These are phyloP conservation scores for Malassezia japonica DNA, from an alignment of 1,284 basidiomycete species.

Conservation along the genomic window DNA sequence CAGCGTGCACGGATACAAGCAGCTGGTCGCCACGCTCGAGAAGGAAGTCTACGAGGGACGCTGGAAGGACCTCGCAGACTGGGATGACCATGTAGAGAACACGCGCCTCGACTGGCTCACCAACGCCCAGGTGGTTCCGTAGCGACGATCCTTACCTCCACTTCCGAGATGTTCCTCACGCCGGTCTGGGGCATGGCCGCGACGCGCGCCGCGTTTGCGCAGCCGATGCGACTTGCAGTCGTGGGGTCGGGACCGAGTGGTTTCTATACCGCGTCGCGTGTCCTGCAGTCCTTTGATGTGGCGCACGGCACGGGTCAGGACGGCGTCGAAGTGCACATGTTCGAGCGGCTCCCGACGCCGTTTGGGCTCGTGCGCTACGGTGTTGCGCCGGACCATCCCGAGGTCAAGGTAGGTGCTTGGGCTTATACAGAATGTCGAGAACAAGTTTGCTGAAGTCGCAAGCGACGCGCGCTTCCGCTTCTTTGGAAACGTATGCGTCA, in stretches of 20 bases:
- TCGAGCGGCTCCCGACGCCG: conserved; percentile 84
- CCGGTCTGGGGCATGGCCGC: background rate
- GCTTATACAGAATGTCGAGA: conserved; percentile 71
- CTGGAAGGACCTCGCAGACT: conserved; percentile 10
- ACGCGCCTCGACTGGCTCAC: conserved; percentile 9
- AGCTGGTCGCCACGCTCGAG: conserved; percentile 1
- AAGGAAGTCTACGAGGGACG: background rate
- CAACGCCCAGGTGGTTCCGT: conserved; percentile 1
- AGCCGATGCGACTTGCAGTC: conserved; percentile 57
- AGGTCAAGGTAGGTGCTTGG: conserved; percentile 64
- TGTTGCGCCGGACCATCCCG: conserved; percentile 96
- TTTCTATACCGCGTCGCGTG: conserved; percentile 68
- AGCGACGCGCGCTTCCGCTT: conserved; percentile 49
- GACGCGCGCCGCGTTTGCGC: conserved; percentile 3
- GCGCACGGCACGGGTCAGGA: conserved; percentile 11
- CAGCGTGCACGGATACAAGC: background rate
- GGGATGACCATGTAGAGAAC: conserved; percentile 18
- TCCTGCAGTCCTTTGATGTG: conserved; percentile 25
- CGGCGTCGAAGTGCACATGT: conserved; percentile 62
- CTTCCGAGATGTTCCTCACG: background rate
- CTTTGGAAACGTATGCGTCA: conserved; percentile 83
- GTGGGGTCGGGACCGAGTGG: conserved; percentile 84
- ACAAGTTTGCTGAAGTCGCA: conserved; percentile 69
- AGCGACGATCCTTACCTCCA: background rate
- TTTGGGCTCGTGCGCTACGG: conserved; percentile 92